These are phyloP conservation scores for Corniculantispora saksenae DNA, from an alignment of 2,329 filamentous ascomycete species.

Conservation along the genomic window DNA sequence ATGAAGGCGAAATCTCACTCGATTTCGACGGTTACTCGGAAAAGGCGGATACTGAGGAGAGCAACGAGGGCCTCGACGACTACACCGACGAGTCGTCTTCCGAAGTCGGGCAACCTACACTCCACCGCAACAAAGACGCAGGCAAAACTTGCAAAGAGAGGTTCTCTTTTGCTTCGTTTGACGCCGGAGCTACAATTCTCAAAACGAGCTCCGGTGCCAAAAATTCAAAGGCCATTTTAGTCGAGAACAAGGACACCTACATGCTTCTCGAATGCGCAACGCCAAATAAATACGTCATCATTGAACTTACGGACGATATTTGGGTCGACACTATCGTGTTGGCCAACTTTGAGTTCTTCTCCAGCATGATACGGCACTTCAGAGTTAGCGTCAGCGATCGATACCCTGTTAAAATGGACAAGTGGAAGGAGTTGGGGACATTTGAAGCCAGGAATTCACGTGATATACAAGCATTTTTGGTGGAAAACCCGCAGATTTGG, in stretches of 20 bases:
- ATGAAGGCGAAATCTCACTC: constrained; percentile 79
- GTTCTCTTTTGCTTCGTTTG: constrained; percentile 96
- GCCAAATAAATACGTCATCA: constrained; percentile 88
- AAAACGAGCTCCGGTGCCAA: constrained; percentile 87
- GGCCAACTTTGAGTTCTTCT: constrained; percentile 99
- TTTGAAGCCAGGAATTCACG: constrained; percentile 92
- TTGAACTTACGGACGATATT: constrained; percentile 85
- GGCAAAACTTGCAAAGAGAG: constrained; percentile 97
- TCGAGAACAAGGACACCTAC: constrained; percentile 98
- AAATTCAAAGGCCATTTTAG: constrained; percentile 82
- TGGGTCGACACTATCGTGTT: constrained; percentile 95
- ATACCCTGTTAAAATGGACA: constrained; percentile 88
- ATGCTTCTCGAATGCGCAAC: constrained; percentile 91
- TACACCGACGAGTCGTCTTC: constrained; percentile 30
- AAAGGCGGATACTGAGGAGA: constrained; percentile 21
- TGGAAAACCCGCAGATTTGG: constrained; percentile 96
- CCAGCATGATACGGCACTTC: constrained; percentile 91
- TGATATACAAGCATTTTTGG: constrained; percentile 89
- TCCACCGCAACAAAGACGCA: constrained; percentile 81
- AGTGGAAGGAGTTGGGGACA: constrained; percentile 85
- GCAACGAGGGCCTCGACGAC: constrained; percentile 32
- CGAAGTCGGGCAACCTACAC: constrained; percentile 52
- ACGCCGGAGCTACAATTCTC: constrained; percentile 89
- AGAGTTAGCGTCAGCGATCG: constrained; percentile 89
- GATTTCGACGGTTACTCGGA: constrained; percentile 43